Evolutionary conservation across 306 rosid genomes (phyloP).

Genomic region (Canavalia ensiformis): DNA sequence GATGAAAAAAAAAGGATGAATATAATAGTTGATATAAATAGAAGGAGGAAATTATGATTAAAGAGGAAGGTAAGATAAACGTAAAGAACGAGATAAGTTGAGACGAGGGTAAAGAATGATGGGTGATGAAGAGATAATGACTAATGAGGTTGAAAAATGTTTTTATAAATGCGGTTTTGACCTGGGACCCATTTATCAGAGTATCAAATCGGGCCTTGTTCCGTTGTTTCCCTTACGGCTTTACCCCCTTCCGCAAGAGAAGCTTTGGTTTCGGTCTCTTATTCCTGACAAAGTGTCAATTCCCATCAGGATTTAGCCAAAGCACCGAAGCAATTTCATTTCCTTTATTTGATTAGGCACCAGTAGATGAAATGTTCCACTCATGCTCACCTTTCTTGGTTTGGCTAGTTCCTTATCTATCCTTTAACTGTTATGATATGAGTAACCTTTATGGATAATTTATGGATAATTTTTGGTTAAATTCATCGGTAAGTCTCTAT

Average conservation of each 20-base stretch:
- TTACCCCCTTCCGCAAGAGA: not conserved
- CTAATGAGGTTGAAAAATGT: not conserved
- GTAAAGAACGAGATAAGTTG: too few species aligned
- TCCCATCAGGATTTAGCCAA: not conserved
- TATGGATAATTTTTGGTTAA: not conserved
- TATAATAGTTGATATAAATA: too few species aligned
- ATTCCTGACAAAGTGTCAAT: slow-evolving; percentile 18
- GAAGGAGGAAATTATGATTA: too few species aligned
- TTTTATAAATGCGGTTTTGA: not conserved
- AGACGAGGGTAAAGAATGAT: too few species aligned
- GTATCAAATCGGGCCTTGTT: not conserved
- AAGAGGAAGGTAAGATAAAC: too few species aligned
- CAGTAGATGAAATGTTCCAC: not conserved
- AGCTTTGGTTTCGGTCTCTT: slow-evolving; percentile 37
- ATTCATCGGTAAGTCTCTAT: not conserved
- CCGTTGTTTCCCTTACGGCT: not conserved
- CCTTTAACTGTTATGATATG: not conserved
- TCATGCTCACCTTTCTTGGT: slow-evolving; percentile 17
- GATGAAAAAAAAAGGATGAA: too few species aligned
- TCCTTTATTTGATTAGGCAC: slow-evolving; percentile 30
- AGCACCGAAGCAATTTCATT: slow-evolving; percentile 27
- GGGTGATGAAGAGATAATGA: too few species aligned
- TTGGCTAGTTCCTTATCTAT: slow-evolving; percentile 4
- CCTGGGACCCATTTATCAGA: slow-evolving; percentile 34
- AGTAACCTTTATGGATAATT: not conserved